Base-by-base conservation (phyloP, 129 eudicot species). In the Silybum marianum region DNA sequence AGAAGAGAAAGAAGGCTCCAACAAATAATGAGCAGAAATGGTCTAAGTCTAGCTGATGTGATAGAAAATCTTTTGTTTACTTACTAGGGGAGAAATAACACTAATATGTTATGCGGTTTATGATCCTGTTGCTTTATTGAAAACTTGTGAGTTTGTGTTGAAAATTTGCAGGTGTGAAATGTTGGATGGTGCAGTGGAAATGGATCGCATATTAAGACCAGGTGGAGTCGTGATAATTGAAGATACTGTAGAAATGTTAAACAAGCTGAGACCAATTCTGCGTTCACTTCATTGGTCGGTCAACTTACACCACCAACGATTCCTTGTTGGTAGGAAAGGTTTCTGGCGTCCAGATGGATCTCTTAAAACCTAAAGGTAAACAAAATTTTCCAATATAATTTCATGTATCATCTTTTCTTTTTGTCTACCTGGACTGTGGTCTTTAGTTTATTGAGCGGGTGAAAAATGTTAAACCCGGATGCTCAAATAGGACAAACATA, bases 151-250 rank as follows among this genome's bases (percentile, higher is more conserved):
- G 40, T 7, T 46, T 46, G 1, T 73, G 66, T 54, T 22, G 5
- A 2, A 79, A 39, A 3, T 48, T 58, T 19, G 62, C 90, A 93
- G 98, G 83, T 93, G 98, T 74, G 90, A 87, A 84, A 80, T 86
- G 78, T 48, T 90, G 23, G 93, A 91, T 80, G 77, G 80, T 44
- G 93, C 85, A 22, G 93, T 83, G 24, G 98, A 93, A 89, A 88
- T 90, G 85, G 98, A 93, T 81, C 92, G 98, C 7, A 24, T 89
- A 60, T 77, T 89, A 81, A 90, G 98, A 84, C 98, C 98, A 38
- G 92, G 87, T 42, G 98, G 98, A 42, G 83, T 83, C 69, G 77
- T 90, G 67, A 18, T 93, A 75, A 85, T 90, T 84, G 92, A 89
- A 81, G 98, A 93, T 76, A 40, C 83, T 69, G 39, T 73, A 22